Evolutionary conservation across 208 protist species (phyloP).

Genomic region (Acanthamoeba royreba): DNA sequence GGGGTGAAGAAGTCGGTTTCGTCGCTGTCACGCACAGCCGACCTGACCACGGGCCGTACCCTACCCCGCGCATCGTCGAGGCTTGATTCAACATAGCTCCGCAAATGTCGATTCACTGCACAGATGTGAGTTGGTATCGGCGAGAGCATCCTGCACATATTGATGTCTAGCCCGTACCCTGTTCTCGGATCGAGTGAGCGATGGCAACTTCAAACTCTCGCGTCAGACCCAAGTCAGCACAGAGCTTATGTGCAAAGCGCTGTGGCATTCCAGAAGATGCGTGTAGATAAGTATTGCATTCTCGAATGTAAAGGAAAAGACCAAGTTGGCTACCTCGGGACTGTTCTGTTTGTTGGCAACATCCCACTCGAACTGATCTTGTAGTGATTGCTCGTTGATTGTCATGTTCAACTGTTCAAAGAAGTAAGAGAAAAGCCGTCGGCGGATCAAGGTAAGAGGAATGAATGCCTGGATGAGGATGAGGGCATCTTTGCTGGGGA

Average conservation of each 20-base stretch:
- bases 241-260: not conserved
- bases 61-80: not conserved
- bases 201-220: slow-evolving; percentile 28
- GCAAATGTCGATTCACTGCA: not conserved
- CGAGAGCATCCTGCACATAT: no score
- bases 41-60: not conserved
- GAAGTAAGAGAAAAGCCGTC: not conserved
- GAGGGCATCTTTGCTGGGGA: slow-evolving; percentile 29
- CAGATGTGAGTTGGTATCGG: not conserved
- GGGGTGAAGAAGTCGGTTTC: not conserved
- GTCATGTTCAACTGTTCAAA: slow-evolving; percentile 22
- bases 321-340: not conserved
- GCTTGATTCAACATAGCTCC: not conserved
- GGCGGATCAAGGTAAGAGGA: not conserved
- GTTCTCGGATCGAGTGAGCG: slow-evolving; percentile 25
- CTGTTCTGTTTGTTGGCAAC: not conserved
- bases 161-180: no score
- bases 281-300: not conserved
- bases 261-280: not conserved
- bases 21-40: not conserved
- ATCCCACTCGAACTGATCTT: slow-evolving; percentile 44
- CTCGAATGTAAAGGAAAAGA: not conserved
- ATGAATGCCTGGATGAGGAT: slow-evolving; percentile 44
- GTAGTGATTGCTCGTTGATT: slow-evolving; percentile 6
- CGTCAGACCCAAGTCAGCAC: not conserved